These are phyloP conservation scores for Pseudopyricularia javanii DNA, from an alignment of 2,329 filamentous ascomycete species.

Conservation along the genomic window DNA sequence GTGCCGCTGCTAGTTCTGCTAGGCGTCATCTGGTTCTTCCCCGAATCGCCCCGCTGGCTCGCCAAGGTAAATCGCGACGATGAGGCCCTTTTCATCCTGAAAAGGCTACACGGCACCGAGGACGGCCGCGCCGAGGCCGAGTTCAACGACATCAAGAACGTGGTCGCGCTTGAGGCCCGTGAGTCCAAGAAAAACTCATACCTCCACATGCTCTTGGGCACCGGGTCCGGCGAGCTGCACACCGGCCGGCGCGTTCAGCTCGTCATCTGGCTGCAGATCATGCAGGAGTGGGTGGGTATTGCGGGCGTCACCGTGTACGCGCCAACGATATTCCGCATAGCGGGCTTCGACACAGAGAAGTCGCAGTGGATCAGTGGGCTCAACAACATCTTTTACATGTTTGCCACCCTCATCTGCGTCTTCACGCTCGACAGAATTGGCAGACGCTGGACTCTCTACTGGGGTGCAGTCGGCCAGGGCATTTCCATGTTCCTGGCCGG, in stretches of 20 bases:
- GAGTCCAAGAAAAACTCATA: constrained; percentile 46
- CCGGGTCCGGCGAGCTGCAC: constrained; percentile 52
- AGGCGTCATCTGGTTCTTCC: constrained; percentile 6
- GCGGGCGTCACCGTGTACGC: constrained; percentile 54
- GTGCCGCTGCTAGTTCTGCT: constrained; percentile 8
- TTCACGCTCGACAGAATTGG: constrained; percentile 60
- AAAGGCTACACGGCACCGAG: constrained; percentile 47
- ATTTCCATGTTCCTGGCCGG: constrained; percentile 58
- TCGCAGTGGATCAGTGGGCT: constrained; percentile 42
- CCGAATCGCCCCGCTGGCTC: constrained; percentile 7
- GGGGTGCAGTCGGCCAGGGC: constrained; percentile 51
- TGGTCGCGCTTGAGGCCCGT: constrained; percentile 50
- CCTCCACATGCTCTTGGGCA: constrained; percentile 53
- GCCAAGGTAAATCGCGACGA: constrained; percentile 50
- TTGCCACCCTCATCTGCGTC: constrained; percentile 21
- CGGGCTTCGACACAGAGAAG: constrained; percentile 49
- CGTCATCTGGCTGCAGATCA: constrained; percentile 59
- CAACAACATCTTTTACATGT: constrained; percentile 22
- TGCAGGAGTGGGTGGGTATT: constrained; percentile 60
- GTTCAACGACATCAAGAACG: constrained; percentile 54
- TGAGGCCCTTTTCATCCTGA: constrained; percentile 54
- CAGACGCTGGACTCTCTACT: constrained; percentile 56
- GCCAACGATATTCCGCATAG: constrained; percentile 50
- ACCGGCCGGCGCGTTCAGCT: constrained; percentile 56
- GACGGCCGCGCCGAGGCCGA: constrained; percentile 40